Evolutionary conservation across 768 basidiomycete genomes (phyloP), one percentile per base, ranked within the genome.

Genomic region (Calocybe gangraenosa): DNA sequence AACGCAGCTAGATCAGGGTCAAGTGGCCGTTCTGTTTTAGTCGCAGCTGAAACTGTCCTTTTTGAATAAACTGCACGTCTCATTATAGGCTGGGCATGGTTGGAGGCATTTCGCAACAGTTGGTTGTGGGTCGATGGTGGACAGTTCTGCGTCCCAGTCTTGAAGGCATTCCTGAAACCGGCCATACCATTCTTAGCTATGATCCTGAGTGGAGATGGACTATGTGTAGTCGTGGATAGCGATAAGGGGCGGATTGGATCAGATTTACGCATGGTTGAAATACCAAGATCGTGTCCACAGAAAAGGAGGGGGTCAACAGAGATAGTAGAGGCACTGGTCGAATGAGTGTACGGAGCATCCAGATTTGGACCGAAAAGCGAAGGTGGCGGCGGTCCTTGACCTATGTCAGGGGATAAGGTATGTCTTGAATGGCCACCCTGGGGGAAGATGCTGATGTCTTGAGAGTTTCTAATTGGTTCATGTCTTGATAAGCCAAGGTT

Each of bases 111-210:
- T 31, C 51, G 32, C n/a, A 49, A 33, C 7, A 47, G 51, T 41
- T 49, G 49, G 23, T 44, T 49, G 20, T 49, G 49, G 13, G 51
- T 47, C 36, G 51, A 46, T 11, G 45, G 42, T 14, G 51, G 41
- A 7, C 40, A 40, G 14, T 40, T 43, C 42, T 49, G 44, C 0
- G 39, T 25, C n/a, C 44, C 48, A 14, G 20, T 25, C 23, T 48
- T 37, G 35, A 52, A 55, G n/a, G 23, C 52, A 37, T 55, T 52
- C 25, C 38, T 44, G 33, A 55, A 55, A 18, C 41, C 13, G 17
- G 49, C 48, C 7, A 18, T 22, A 36, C 39, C 22, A 2, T 47
- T 34, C 17, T 28, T 18, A 30, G 43, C 45, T 7, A 47, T 37
- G 19, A 48, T 49, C 21, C 31, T 19, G 7, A 43, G 48, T n/a